Conservation (phyloP, 148 eudicot genomes). For the Oxyria digyna region DNA sequence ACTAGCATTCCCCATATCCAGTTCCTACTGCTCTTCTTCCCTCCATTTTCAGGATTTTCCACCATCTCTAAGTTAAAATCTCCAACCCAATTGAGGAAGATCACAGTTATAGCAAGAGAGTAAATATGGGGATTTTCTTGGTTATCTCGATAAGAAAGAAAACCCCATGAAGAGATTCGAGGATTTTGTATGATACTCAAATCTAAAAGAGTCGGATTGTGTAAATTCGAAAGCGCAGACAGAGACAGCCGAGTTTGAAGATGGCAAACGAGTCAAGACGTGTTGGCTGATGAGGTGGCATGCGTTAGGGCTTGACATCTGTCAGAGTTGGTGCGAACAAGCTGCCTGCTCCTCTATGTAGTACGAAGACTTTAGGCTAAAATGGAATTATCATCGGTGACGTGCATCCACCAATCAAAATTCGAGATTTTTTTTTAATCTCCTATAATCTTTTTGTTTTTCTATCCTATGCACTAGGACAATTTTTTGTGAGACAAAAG, state of each 20-base stretch:
- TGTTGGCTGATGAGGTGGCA: slow-evolving; percentile 1
- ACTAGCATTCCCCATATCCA: slow-evolving; percentile 1
- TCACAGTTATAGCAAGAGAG: neutral
- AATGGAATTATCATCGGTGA: neutral
- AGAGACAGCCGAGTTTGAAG: slow-evolving; percentile 4
- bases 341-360: neutral
- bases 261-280: slow-evolving; percentile 6
- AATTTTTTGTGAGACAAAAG: too few species aligned
- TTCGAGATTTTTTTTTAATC: neutral
- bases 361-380: neutral
- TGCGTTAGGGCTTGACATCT: neutral
- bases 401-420: slow-evolving; percentile 1
- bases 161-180: neutral
- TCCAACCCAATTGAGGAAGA: neutral
- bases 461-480: too few species aligned
- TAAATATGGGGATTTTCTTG: neutral
- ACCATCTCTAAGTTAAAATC: neutral
- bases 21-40: neutral
- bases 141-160: neutral
- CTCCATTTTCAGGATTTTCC: neutral
- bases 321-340: neutral
- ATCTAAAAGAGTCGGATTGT: neutral
- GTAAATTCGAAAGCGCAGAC: neutral
- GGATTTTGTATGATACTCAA: neutral
- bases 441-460: too few species aligned